Base-by-base conservation (phyloP, 2,329 filamentous ascomycete genomes). In the Dryadomyces quercus-mongolicae region DNA sequence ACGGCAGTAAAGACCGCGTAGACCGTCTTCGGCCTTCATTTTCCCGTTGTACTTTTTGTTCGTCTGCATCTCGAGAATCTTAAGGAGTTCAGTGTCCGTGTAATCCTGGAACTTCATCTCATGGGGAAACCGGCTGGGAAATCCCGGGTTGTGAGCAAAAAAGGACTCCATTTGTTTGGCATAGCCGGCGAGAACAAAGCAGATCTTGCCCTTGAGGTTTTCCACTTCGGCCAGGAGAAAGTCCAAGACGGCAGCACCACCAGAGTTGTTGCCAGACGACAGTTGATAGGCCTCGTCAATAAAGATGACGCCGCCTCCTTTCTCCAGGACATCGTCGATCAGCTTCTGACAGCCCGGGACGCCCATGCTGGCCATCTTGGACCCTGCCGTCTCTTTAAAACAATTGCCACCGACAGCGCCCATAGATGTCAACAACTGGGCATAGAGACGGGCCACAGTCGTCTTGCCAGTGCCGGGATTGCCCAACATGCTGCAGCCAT, bases 211-310 rank as follows among this genome's bases (percentile, higher is more conserved):
- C 0, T 74, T 77, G 1, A 81, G 71, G 51, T 88, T 87, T 60
- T 91, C 86, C 0, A 89, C 77, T 60, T 90, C 85, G 0, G 84
- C 75, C 0, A 92, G 75, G 0, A 92, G 70, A 56, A 76, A 87
- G 57, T 92, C 85, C 0, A 92, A 69, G 0, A 89, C 84, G 0
- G 76, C 74, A 0, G 68, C 71, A 0, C 86, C 85, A 0, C 77
- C 78, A 2, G 64, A 60, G 22, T 69, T 84, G 55, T 79, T 77
- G 0, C 77, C 76, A 0, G 78, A 79, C 0, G 80, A 74, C 0
- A 92, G 71, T 58, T 91, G 86, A 61, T 92, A 90, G 0, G 86
- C 85, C 64, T 92, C 86, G 57, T 92, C 87, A 21, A 92, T 84
- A 62, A 92, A 91, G 2, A 88, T 62, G 0, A 82, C 82, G 0